A percentile compares a stretch with the other conserved stretches of the same genome.
These are phyloP conservation scores for Penicillium capsulatum DNA, from an alignment of 2,329 filamentous ascomycete species.

Conservation along the genomic window DNA sequence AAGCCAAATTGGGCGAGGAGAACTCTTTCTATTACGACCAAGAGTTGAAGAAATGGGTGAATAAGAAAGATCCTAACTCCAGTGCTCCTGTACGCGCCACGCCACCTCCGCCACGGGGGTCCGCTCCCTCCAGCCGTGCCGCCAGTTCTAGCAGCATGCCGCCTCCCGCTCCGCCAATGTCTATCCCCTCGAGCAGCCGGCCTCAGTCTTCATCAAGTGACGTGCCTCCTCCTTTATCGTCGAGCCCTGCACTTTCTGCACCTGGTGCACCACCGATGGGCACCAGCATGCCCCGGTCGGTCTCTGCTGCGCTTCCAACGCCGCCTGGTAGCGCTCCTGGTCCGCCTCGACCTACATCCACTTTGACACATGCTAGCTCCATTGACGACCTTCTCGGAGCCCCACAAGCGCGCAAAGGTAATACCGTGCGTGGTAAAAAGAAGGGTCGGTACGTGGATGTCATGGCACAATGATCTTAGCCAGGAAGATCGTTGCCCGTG, in stretches of 20 bases:
- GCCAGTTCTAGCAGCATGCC: conserved; percentile 54
- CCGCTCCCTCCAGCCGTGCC: conserved; percentile 48
- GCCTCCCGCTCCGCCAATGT: conserved; percentile 34
- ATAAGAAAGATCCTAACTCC: conserved; percentile 75
- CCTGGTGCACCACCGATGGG: conserved; percentile 29
- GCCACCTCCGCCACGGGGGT: conserved; percentile 71
- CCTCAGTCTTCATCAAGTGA: conserved; percentile 33
- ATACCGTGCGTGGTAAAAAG: conserved; percentile 64
- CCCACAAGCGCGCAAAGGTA: conserved; percentile 63
- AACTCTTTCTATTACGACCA: conserved; percentile 92
- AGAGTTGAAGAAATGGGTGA: conserved; percentile 96
- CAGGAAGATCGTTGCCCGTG: too few species aligned
- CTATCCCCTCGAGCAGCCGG: conserved; percentile 23
- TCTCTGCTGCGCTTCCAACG: conserved; percentile 35
- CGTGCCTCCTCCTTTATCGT: conserved; percentile 22
- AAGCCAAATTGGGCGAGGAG: conserved; percentile 89
- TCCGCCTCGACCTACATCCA: conserved; percentile 67
- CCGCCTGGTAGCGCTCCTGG: conserved; percentile 37
- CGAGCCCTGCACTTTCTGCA: conserved; percentile 31
- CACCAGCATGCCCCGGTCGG: conserved; percentile 30
- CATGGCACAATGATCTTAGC: conserved; percentile 63
- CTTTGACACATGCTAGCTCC: conserved; percentile 85
- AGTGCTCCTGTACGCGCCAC: conserved; percentile 60
- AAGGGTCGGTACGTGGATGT: conserved; percentile 94
- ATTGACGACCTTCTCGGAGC: conserved; percentile 89